These are phyloP conservation scores for Neospermospora avenae DNA, from an alignment of 2,329 filamentous ascomycete species.

Conservation along the genomic window DNA sequence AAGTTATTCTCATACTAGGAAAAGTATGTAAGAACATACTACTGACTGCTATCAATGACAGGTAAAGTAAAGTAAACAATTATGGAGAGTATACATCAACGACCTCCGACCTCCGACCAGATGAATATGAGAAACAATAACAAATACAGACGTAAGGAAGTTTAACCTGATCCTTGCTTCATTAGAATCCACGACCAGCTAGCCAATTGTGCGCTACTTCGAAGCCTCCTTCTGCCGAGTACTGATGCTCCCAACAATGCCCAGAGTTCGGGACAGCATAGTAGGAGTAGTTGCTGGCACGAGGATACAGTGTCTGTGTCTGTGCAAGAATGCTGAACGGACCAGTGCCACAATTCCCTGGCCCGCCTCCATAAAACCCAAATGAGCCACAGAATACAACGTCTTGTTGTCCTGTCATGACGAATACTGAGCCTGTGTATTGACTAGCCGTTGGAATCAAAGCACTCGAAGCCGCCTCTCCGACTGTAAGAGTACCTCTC, in stretches of 20 bases:
- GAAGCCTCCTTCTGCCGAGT: conserved; percentile 12
- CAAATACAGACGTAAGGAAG: not conserved
- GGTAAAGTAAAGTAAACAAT: not conserved
- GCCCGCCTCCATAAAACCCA: conserved; percentile 1
- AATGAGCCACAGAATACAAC: conserved; percentile 19
- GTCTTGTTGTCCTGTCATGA: conserved; percentile 21
- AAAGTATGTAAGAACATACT: not conserved
- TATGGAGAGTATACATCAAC: not conserved
- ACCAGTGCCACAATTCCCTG: conserved; percentile 13
- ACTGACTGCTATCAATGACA: not conserved
- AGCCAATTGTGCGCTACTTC: conserved; percentile 15
- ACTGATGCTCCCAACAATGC: conserved; percentile 20
- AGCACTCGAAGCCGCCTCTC: conserved; percentile 17
- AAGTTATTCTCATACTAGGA: not conserved
- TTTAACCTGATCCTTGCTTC: not conserved
- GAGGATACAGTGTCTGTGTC: conserved; percentile 15
- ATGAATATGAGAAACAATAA: not conserved
- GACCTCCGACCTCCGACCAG: not conserved
- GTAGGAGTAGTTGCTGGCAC: conserved; percentile 13
- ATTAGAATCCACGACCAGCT: conserved; percentile 13
- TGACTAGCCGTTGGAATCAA: conserved; percentile 8
- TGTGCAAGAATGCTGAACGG: conserved; percentile 9
- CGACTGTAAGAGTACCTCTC: conserved; percentile 17
- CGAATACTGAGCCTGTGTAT: conserved; percentile 17
- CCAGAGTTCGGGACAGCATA: conserved; percentile 17